A percentile compares a stretch with the other conserved stretches of the same genome.
Evolutionary conservation across 1,284 basidiomycete genomes (phyloP).

Genomic region (Hymenochaete sp.): DNA sequence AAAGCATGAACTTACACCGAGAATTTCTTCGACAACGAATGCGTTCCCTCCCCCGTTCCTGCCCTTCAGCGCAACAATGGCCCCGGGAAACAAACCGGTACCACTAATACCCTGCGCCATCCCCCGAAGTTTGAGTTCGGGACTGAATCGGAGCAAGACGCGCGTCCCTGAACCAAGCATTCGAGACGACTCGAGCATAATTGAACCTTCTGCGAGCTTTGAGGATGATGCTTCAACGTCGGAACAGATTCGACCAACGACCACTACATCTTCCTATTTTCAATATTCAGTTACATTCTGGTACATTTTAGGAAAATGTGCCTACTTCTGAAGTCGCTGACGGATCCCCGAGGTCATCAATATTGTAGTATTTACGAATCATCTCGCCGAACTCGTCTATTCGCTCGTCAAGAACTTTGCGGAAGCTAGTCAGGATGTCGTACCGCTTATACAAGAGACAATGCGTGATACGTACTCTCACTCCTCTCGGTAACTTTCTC

Average conservation of each 20-base stretch:
- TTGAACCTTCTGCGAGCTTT: conserved; percentile 67
- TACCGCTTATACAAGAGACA: conserved; percentile 1
- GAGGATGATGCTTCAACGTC: conserved; percentile 40
- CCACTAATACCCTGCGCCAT: conserved; percentile 56
- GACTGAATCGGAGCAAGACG: conserved; percentile 63
- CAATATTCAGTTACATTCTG: conserved; percentile 11
- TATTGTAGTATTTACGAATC: conserved; percentile 59
- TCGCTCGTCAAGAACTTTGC: conserved; percentile 67
- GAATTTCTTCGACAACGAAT: conserved; percentile 79
- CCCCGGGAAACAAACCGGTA: conserved; percentile 82
- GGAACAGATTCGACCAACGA: conserved; percentile 75
- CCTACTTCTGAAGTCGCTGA: conserved; percentile 60
- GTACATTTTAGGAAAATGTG: conserved; percentile 12
- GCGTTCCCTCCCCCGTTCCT: conserved; percentile 84
- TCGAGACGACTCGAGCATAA: conserved; percentile 77
- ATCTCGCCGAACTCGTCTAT: conserved; percentile 79
- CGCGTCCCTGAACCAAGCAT: conserved; percentile 66
- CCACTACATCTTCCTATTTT: conserved; percentile 58
- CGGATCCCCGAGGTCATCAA: conserved; percentile 73
- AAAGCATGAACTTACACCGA: conserved; percentile 47
- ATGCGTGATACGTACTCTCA: conserved; percentile 44
- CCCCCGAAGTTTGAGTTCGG: conserved; percentile 58
- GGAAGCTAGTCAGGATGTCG: not conserved
- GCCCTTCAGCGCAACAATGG: conserved; percentile 82
- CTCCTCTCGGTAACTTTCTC: conserved; percentile 79